Evolutionary conservation across 2,329 filamentous ascomycete genomes (phyloP).

Genomic region (Pseudogymnoascus verrucosus): DNA sequence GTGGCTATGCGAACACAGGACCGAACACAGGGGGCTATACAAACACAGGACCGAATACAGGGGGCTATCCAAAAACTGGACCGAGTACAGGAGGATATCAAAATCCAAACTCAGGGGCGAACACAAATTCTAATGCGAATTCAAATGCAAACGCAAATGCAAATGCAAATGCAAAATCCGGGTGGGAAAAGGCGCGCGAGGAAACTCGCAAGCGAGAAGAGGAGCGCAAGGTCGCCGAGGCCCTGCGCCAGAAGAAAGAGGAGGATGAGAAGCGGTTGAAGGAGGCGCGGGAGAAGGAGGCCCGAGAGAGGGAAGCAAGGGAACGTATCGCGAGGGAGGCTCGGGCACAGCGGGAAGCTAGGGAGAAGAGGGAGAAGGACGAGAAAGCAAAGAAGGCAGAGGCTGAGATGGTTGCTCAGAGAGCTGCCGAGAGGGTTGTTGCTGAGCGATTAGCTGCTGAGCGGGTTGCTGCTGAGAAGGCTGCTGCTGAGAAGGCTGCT

Average conservation of each 20-base stretch:
- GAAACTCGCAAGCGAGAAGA: constrained; percentile 60
- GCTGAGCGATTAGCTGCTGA: no score
- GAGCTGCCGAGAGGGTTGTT: constrained; percentile 40
- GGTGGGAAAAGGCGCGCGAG: constrained; percentile 63
- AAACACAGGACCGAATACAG: constrained; percentile 4
- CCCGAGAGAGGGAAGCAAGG: constrained; percentile 36
- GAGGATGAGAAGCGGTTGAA: constrained; percentile 45
- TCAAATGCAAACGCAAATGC: not conserved
- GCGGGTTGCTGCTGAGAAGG: no score
- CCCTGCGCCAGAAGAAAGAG: constrained; percentile 48
- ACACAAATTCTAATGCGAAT: constrained; percentile 1
- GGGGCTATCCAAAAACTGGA: constrained; percentile 1
- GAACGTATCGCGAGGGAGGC: constrained; percentile 32
- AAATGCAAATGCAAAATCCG: constrained; percentile 34
- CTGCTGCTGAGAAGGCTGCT: constrained; percentile 17
- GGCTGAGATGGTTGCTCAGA: constrained; percentile 27
- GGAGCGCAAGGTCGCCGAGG: constrained; percentile 53
- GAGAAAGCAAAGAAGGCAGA: constrained; percentile 16
- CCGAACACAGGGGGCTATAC: constrained; percentile 12
- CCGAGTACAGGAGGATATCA: not conserved
- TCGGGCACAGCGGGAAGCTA: constrained; percentile 13
- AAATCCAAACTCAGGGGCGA: constrained; percentile 3
- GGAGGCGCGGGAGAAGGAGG: no score
- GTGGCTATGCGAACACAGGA: constrained; percentile 13
- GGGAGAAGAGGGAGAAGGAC: constrained; percentile 28